Base-by-base conservation (phyloP, 768 basidiomycete genomes). In the Mycena capillaripes region DNA sequence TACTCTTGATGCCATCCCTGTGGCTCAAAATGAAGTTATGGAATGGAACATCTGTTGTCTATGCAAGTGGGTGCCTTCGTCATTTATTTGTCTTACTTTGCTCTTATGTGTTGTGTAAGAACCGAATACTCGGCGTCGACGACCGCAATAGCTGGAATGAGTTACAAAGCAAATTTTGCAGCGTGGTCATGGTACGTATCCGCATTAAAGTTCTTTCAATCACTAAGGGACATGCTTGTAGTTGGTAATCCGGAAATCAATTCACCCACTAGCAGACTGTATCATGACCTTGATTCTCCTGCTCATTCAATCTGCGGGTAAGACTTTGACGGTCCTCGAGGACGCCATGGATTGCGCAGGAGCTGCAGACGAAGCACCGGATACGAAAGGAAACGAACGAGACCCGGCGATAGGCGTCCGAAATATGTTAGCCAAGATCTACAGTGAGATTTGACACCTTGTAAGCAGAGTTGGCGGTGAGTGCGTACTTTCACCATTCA, bases 111-210 rank as follows among this genome's bases (percentile, higher is more conserved):
- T 50, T 59, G 27, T 72, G 42, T 17, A 77, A 97, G 91, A 95
- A 94, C 81, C 97, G 99, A 84, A 93, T 99, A 68, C 86, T 99
- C 44, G 98, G 98, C 52, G 87, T 92, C 21, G 98, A 99, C 82
- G 98, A 99, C 79, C 92, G 95, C 73, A 97, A 97, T 83, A 99
- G 98, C 85, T 98, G 97, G 97, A 98, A 98, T 79, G 97, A 99
- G 80, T 87, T 99, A 29, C 97, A 98, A 81, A 93, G 95, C 83
- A 98, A 97, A 84, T 88, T 98, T 76, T 98, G 97, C 81, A 92
- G 93, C 75, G 94, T 98, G 57, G 87, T 95, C 63, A 94, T 95
- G 65, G 95, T 96, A 78, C 79, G 94, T 85, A 25, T 40, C 55
- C 48, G 8, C 48, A 9, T 9, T 32, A 16, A 59, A 55, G 25